Base-by-base conservation (phyloP, 2,329 filamentous ascomycete species). In the Diaporthe sp. region DNA sequence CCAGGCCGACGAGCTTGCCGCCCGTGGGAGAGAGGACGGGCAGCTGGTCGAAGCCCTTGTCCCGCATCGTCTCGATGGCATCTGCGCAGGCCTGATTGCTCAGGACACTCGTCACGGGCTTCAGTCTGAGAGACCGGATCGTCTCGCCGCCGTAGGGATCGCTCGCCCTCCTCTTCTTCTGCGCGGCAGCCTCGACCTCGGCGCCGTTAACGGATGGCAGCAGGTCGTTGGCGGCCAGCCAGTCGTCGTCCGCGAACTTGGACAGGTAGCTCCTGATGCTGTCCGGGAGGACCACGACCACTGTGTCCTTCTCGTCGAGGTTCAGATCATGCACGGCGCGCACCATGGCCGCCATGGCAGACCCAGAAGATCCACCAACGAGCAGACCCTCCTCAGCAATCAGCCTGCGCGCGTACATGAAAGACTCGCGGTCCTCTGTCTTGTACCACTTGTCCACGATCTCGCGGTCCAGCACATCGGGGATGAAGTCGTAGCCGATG, bases 211-310 rank as follows among this genome's bases (percentile, higher is more conserved):
- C 82, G 19, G 81, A 80, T n/a, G 94, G 91, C 35, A 98, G 90
- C 33, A 99, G 94, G 82, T 96, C 93, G 85, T 99, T 99, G 77
- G 97, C 97, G 17, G 95, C 96, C 73, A 99, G 92, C 97, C 97
- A 99, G 87, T 98, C 97, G 82, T 99, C 97, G 82, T 99, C 97
- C 78, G 95, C 95, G 82, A 99, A 99, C 90, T 99, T 99, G 86
- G 94, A 96, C 35, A 99, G 91, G 84, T 99, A 99, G 85, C 95
- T 98, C 81, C 97, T 91, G 82, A 99, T 98, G 86, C 95, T 98
- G 84, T 99, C 97, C 1, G 97, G 97, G 25, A 98, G 88, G 71
- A 99, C 87, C 38, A 98, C 95, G 38, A 99, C 97, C 0, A 98
- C 91, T 1, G 95, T 91, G 81, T 99, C 96, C 74, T 94, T 94